Conservation (phyloP, 1,139 yeast species). For the Saccharomycopsis phalli region DNA sequence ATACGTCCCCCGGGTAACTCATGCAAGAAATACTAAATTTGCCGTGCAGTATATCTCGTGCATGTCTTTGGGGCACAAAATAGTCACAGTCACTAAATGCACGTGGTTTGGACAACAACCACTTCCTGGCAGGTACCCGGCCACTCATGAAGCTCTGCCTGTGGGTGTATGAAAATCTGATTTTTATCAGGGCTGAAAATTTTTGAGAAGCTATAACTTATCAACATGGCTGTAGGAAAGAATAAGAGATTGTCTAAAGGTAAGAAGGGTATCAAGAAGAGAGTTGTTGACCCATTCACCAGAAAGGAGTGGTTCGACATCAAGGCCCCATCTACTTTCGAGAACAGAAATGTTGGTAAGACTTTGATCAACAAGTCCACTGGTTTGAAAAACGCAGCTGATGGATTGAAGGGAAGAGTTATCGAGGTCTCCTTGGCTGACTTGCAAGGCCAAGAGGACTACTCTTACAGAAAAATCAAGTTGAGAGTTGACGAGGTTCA, state of each 20-base stretch:
- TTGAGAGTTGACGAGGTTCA: constrained; percentile 90
- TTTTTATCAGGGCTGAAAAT: constrained; percentile 5
- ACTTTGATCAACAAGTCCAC: constrained; percentile 89
- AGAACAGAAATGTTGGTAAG: constrained; percentile 91
- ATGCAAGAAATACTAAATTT: too few species aligned
- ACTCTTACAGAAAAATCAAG: constrained; percentile 82
- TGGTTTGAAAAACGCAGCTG: constrained; percentile 89
- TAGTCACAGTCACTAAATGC: not conserved
- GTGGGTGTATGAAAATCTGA: constrained; percentile 5
- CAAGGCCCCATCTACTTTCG: constrained; percentile 93
- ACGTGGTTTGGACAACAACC: not conserved
- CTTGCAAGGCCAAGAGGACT: constrained; percentile 88
- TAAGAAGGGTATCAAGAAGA: constrained; percentile 94
- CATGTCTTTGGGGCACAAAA: too few species aligned
- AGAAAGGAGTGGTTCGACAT: constrained; percentile 92
- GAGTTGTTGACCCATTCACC: constrained; percentile 92
- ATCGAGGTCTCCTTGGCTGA: constrained; percentile 83
- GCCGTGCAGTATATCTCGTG: too few species aligned
- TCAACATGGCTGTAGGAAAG: constrained; percentile 86
- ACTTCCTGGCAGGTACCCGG: not conserved
- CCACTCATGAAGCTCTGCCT: not conserved
- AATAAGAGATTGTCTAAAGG: constrained; percentile 95
- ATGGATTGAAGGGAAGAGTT: constrained; percentile 86
- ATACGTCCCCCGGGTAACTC: too few species aligned
- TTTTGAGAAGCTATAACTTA: constrained; percentile 9